Conservation (phyloP, 2,329 filamentous ascomycete genomes). For the Beauveria caledonica region DNA sequence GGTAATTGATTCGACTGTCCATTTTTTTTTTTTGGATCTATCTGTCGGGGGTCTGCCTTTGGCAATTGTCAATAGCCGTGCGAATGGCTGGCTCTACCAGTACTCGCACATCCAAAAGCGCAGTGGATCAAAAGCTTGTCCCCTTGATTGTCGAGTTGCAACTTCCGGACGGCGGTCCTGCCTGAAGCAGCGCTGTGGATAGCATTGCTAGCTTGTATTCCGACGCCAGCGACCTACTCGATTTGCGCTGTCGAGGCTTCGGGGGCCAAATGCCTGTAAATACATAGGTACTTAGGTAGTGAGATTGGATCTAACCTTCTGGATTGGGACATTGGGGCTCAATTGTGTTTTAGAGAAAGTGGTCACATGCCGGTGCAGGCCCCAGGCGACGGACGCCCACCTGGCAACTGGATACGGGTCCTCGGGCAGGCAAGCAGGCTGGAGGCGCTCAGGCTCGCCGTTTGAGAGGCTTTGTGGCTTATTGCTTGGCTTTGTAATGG, state of each 20-base stretch:
- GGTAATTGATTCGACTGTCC: too few relatives aligned
- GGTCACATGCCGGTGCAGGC: not conserved
- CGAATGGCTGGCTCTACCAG: not conserved
- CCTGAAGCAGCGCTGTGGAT: not conserved
- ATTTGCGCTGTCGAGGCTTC: constrained; percentile 2
- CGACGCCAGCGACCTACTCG: constrained; percentile 5
- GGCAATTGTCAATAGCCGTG: not conserved
- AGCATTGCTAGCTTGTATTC: not conserved
- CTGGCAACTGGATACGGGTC: not conserved
- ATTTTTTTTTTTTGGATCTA: too few relatives aligned
- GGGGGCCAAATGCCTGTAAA: not conserved
- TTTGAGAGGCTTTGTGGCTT: too few relatives aligned
- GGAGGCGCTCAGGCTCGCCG: not conserved
- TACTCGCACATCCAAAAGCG: not conserved
- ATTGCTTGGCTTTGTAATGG: not conserved
- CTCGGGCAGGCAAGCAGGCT: not conserved
- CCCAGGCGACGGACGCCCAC: not conserved
- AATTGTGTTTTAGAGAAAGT: not conserved
- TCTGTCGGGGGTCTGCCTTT: too few relatives aligned
- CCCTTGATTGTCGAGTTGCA: not conserved
- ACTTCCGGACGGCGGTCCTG: not conserved
- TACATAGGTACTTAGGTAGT: too few relatives aligned
- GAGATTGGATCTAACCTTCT: constrained; percentile 8
- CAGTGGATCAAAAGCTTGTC: not conserved
- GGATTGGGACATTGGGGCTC: not conserved